Conservation (phyloP, 1,139 yeast species). For the Yamadazyma diddensiae region DNA sequence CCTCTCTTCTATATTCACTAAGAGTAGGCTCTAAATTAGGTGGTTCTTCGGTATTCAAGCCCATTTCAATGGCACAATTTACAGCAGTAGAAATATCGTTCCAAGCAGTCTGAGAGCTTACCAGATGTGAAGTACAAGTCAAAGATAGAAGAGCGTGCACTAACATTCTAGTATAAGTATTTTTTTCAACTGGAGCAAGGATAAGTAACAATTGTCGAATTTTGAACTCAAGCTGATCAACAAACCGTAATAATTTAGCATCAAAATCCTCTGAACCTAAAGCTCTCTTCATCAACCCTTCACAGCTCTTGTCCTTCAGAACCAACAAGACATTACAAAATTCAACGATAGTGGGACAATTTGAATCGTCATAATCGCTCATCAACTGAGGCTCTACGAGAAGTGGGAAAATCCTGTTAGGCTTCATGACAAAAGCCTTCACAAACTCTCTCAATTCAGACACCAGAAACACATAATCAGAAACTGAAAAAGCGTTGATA, state of each 20-base stretch:
- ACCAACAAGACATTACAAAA: conserved; percentile 27
- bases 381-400: conserved; percentile 26
- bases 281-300: conserved; percentile 11
- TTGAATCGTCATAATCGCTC: conserved; percentile 22
- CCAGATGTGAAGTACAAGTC: background rate
- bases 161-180: conserved; percentile 5
- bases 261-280: conserved; percentile 2
- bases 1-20: conserved; percentile 3
- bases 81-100: conserved; percentile 24
- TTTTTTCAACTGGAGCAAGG: conserved; percentile 15
- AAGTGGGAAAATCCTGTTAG: conserved; percentile 33
- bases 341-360: conserved; percentile 22
- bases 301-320: conserved; percentile 27
- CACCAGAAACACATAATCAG: conserved; percentile 18
- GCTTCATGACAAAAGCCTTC: conserved; percentile 27
- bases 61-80: conserved; percentile 5
- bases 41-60: conserved; percentile 3
- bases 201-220: conserved; percentile 27
- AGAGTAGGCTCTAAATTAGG: background rate
- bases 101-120: background rate
- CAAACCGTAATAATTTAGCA: conserved; percentile 12
- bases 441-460: conserved; percentile 21
- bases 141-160: conserved; percentile 3
- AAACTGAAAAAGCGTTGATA: conserved; percentile 30
- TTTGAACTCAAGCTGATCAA: conserved; percentile 30